These are phyloP conservation scores for Camelina sativa DNA, from an alignment of 345 rosid genomes.

Conservation along the genomic window DNA sequence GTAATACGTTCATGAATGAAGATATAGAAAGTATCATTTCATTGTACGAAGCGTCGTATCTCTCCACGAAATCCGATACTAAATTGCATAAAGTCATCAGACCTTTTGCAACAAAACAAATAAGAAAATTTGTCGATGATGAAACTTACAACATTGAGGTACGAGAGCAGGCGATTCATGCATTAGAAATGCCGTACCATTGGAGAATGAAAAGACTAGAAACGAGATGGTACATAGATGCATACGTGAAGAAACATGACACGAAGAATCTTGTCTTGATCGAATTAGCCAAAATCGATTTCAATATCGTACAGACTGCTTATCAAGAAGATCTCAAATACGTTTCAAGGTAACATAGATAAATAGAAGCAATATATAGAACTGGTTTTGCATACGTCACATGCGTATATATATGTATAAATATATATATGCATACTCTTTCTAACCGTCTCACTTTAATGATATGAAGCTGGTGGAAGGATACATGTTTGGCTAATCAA, in stretches of 20 bases:
- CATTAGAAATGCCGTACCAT: conserved; percentile 11
- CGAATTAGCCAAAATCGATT: conserved; percentile 41
- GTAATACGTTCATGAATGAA: conserved; percentile 3
- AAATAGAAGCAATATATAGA: neutral
- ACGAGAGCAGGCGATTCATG: conserved; percentile 28
- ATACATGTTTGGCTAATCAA: conserved; percentile 31
- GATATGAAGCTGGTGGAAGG: conserved; percentile 49
- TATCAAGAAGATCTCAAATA: conserved; percentile 45
- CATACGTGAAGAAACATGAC: conserved; percentile 27
- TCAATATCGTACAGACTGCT: conserved; percentile 38
- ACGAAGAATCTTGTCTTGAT: conserved; percentile 29
- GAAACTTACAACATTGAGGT: conserved; percentile 1
- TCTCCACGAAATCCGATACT: conserved; percentile 40
- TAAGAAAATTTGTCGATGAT: conserved; percentile 13
- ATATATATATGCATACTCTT: neutral
- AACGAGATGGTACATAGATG: conserved; percentile 41
- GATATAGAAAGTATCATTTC: conserved; percentile 38
- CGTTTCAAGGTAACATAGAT: conserved; percentile 30
- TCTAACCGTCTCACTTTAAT: neutral
- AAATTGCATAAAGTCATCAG: conserved; percentile 43
- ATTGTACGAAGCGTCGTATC: conserved; percentile 51
- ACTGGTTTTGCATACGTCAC: neutral
- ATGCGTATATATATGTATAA: neutral
- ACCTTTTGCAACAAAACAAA: conserved; percentile 38
- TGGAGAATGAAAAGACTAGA: conserved; percentile 32